Base-by-base conservation (phyloP, 306 rosid species). In the Comarum palustre region DNA sequence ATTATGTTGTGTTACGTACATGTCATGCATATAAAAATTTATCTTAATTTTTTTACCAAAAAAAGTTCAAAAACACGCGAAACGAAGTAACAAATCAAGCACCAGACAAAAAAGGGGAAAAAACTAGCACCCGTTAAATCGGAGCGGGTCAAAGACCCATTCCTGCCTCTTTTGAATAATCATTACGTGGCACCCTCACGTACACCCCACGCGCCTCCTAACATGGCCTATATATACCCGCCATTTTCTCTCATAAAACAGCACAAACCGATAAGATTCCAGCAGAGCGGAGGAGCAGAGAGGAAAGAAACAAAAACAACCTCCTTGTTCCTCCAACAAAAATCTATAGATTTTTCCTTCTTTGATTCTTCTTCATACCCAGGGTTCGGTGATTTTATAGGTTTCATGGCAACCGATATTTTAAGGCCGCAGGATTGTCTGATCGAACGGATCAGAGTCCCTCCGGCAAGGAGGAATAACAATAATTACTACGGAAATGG, bases 381-480 rank as follows among this genome's bases (percentile, higher is more conserved):
- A 4, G 61, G 29, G 3, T 54, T 80, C 77, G 41, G 41, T 36
- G 61, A 3, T 34, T 62, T 50, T 50, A 0, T 74, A 34, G 17
- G 54, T 1, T 25, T 58, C 3, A 94, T 94, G 99, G 99, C 89
- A 25, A 94, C 97, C 2, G 96, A 89, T 83, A 77, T 94, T 66
- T 73, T 94, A 41, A 68, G 90, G 62, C 97, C 99, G 31, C 97
- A 88, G 36, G 86, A 94, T 45, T 89, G 85, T 43, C 80, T 94
- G 55, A 73, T 82, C 38, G 78, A 85, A 34, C 72, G 90, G 39
- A 82, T 85, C 75, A 70, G 91, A 46, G 72, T 12, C 31, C 82
- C 91, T 0, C 73, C 69, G 66, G 65, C 83, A n/a, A n/a, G n/a
- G n/a, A n/a, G n/a, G n/a, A n/a, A n/a, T 4, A 13, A 45, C 14